These are phyloP conservation scores for Pseudonectria buxi DNA, from an alignment of 2,329 filamentous ascomycete species.

Conservation along the genomic window DNA sequence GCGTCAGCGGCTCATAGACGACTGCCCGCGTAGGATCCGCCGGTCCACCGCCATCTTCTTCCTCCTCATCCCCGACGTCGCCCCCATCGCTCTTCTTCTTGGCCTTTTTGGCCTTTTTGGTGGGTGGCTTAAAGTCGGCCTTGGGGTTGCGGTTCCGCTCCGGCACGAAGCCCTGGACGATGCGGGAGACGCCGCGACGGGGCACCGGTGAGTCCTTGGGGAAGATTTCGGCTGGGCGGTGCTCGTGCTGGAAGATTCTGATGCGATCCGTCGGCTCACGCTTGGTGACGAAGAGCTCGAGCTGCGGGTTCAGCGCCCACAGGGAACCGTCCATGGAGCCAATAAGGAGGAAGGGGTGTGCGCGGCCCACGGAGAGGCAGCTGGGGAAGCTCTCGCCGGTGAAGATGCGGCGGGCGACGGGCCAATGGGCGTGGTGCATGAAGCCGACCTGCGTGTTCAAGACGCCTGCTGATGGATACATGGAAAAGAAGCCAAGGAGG, in stretches of 20 bases:
- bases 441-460: slow-evolving; percentile 48
- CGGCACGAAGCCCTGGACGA: slow-evolving; percentile 44
- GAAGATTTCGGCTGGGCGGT: slow-evolving; percentile 31
- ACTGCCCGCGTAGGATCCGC: slow-evolving; percentile 37
- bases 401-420: slow-evolving; percentile 45
- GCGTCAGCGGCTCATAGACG: slow-evolving; percentile 56
- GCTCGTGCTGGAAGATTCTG: slow-evolving; percentile 48
- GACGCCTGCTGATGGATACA: slow-evolving; percentile 46
- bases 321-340: slow-evolving; percentile 49
- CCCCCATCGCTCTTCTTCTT: slow-evolving; percentile 30
- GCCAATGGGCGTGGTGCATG: slow-evolving; percentile 45
- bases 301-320: slow-evolving; percentile 37
- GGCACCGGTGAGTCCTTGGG: slow-evolving; percentile 20
- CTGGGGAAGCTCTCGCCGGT: slow-evolving; percentile 44
- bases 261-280: slow-evolving; percentile 29
- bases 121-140: slow-evolving; percentile 32
- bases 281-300: slow-evolving; percentile 29
- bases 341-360: slow-evolving; percentile 47
- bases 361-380: slow-evolving; percentile 41
- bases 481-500: slow-evolving; percentile 46
- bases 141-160: slow-evolving; percentile 44
- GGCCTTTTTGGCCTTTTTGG: slow-evolving; percentile 30
- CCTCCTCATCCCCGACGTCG: slow-evolving; percentile 24
- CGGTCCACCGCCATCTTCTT: slow-evolving; percentile 25
- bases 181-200: slow-evolving; percentile 41